Base-by-base conservation (phyloP, 2,329 filamentous ascomycete species). In the Aspergillus cejpii region DNA sequence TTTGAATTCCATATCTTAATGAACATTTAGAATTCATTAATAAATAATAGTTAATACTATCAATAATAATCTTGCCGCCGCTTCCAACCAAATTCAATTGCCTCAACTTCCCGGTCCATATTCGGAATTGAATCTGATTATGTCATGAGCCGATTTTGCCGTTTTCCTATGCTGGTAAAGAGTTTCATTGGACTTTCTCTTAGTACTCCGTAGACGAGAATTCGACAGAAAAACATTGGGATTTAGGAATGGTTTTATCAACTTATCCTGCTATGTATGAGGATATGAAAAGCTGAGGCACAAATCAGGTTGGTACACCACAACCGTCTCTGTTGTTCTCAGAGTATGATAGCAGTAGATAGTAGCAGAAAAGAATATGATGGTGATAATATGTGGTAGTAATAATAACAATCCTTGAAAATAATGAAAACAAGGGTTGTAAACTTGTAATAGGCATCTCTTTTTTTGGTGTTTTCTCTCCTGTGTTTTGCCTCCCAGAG, bases 11-110 rank as follows among this genome's bases (percentile, higher is more conserved):
- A 11, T 11, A 20, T 19, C 15, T 17, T 34, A n/a, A 34, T 6
- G 10, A 34, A 20, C 14, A 33, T 20, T 20, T 34, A 11, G 8
- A 34, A 20, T 20, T 19, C 31, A 34, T 23, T 4, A 17, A 21
- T 27, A 26, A 20, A 36, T 36, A 10, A 17, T 17, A n/a, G 8
- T 19, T 36, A 7, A 5, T 36, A 36, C n/a, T n/a, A n/a, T n/a
- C n/a, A n/a, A n/a, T n/a, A n/a, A n/a, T n/a, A n/a, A n/a, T n/a
- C 50, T 55, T 55, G 46, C 49, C 48, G 50, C 50, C 53, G 48
- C 49, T 54, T 50, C 48, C 52, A 55, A 52, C 50, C 49, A 53
- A 51, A 52, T 51, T 50, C 50, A 19, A 36, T 48, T 41, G 37
- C 29, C 38, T 37, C 49, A 47, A 24, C 34, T 37, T 47, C 46